Evolutionary conservation across 108 stramenopile species (phyloP), one percentile per base, ranked within the genome.

Genomic region (Cyclotella sp.): DNA sequence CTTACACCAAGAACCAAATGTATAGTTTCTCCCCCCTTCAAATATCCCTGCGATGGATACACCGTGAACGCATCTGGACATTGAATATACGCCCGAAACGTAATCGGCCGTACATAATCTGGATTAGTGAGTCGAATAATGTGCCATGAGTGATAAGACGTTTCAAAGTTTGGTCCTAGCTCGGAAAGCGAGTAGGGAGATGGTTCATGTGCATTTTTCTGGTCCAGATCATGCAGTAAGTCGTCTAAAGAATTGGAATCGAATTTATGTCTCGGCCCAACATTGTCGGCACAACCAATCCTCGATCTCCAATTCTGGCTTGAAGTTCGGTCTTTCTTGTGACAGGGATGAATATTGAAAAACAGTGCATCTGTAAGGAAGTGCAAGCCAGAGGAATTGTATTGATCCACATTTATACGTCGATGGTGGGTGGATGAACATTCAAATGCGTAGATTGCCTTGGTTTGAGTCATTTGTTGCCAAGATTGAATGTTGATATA

Each of bases 301-400:
- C 39, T 55, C 15, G 21, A 69, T 52, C 63, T 51, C 54, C 40
- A 59, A 30, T 57, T 18, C 42, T 2, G 24, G 41, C 41, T 34
- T 0, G 65, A 21, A 34, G 58, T 78, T 49, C 59, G n/a, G 0
- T 27, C 67, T 63, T 59, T 68, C 19, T 63, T 51, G 47, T 43
- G 14, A 2, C 67, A 68, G 70, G 76, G 49, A 70, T 71, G 53
- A 29, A 92, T 84, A 64, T 92, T 85, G 66, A 92, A 92, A 72
- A 92, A 92, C 27, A 92, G 63, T 16, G 88, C 79, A 80, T 92
- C 91, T 0, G 82, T 77, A n/a, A 63, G 85, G 61, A 83, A 89
- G 39, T 68, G 53, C 24, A 88, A 52, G 0, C 86, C 78, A 5
- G 84, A 68, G 19, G 77, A 68, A 9, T 67, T 15, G 63, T 85